Base-by-base conservation (phyloP, 768 basidiomycete species). In the Lactarius akahatsu region DNA sequence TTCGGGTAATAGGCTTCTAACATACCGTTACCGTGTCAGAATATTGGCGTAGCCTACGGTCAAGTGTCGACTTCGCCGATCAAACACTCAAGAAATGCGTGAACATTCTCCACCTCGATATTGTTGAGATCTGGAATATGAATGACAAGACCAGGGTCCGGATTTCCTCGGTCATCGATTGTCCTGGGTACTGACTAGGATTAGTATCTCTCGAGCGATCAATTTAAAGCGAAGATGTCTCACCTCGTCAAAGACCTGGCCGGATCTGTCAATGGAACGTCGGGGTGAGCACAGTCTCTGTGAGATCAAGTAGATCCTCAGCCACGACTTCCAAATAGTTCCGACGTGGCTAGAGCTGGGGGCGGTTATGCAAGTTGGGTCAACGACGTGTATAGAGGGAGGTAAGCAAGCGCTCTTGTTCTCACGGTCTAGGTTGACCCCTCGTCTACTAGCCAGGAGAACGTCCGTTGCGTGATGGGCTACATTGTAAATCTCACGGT, bases 401-500 rank as follows among this genome's bases (percentile, higher is more conserved):
- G 60, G 65, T 61, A 38, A 40, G 59, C 7, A 6, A 50, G 2
- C 5, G 3, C 34, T 34, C 20, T 5, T 6, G 26, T 3, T 20
- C 20, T 4, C 15, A 8, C 11, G 9, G n/a, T 9, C 20, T 32
- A 47, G 45, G 45, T 47, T 23, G 36, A 13, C 16, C 47, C 20
- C n/a, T 20, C 0, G 32, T 50, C 38, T 23, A 23, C n/a, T 59
- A 65, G 64, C 2, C 9, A 47, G 13, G 64, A 65, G 59, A 36
- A 65, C n/a, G 18, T 65, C 11, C n/a, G 54, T n/a, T 38, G 32
- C 7, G 43, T 57, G 28, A 56, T 61, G 59, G 64, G 59, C 43
- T 65, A 65, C 64, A 61, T 65, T 18, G 64, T 65, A 30, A 20
- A 61, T 34, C 61, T 66, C 47, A 66, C 45, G 5, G 47, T 52